Base-by-base conservation (phyloP, 2,329 filamentous ascomycete genomes). In the Scedosporium minutisporum region DNA sequence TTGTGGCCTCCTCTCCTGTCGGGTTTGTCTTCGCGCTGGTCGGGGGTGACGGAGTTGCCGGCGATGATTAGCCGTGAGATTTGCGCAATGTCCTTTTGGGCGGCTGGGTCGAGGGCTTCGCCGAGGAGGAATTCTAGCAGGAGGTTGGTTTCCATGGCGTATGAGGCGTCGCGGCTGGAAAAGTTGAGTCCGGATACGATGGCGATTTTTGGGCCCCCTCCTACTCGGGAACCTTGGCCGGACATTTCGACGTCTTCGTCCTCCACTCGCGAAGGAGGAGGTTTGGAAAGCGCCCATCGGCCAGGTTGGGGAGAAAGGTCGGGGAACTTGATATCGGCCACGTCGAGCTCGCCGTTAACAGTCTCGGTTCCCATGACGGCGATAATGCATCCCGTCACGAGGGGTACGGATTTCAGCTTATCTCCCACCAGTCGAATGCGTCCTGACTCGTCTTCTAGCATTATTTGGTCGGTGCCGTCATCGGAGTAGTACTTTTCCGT, bases 361-460 rank as follows among this genome's bases (percentile, higher is more conserved):
- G 96, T 97, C 72, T 99, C 95, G 0, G 92, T 96, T 42, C 95
- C 95, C 78, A 99, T 85, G 3, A 93, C 92, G n/a, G 92, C 93
- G 51, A 97, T 83, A 69, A 99, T 92, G 69, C 91, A 96, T 27
- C 95, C 95, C 0, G 95, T 99, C 2, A 96, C 93, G 6, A 97
- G 82, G 64, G 91, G 80, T 25, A 89, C 81, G 1, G 83, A 81
- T 65, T 82, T 79, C 58, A 99, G 77, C 21, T 85, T 74, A 51
- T 84, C 81, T 3, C 95, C 95, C 0, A 89, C 87, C 6, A 99
- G 78, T 21, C 87, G 84, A 67, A 99, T 80, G 25, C 96, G 87
- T 57, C 95, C 95, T 0, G 92, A 97, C 74, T 97, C 93, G 73
- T 99, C 95, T 74, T 99, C 95, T 46, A 99, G 79, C 87, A 96